phyloP scores from a whole-genome alignment of 2,329 filamentous ascomycete species.

The Alternaria gansuensis region DNA sequence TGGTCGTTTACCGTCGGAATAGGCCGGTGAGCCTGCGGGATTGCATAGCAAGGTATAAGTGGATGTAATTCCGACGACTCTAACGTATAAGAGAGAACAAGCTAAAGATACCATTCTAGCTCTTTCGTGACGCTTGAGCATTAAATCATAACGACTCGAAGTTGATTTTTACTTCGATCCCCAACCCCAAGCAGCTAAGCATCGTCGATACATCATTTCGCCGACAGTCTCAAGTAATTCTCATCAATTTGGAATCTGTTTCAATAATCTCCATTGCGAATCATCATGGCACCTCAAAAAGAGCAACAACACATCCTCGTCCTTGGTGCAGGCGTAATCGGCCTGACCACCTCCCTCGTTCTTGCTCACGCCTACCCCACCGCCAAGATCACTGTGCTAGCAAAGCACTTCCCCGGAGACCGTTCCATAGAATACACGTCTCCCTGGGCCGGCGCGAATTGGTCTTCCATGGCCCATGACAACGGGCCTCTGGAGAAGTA shows the following conservation, averaged over 20 bases:
- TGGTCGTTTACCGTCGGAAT: conserved; percentile 26
- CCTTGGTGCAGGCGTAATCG: conserved; percentile 69
- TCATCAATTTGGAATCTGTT: neutral
- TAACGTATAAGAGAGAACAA: neutral
- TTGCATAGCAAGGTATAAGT: conserved; percentile 1
- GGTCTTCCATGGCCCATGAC: conserved; percentile 63
- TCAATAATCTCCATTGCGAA: too few relatives aligned
- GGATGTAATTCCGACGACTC: neutral
- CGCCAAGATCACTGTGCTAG: conserved; percentile 73
- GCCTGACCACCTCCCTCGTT: conserved; percentile 70
- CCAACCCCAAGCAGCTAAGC: neutral
- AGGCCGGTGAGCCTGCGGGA: conserved; percentile 7
- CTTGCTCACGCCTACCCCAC: conserved; percentile 63
- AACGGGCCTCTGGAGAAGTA: conserved; percentile 45
- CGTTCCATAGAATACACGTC: conserved; percentile 91
- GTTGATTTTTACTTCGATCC: neutral
- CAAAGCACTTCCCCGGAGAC: conserved; percentile 93
- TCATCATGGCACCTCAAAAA: conserved; percentile 23
- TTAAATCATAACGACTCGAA: neutral
- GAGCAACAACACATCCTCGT: conserved; percentile 36
- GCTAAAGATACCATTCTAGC: neutral
- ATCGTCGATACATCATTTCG: neutral
- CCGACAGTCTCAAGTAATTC: neutral
- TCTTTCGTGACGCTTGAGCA: neutral
- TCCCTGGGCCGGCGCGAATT: conserved; percentile 87